These are phyloP conservation scores for Fusarium nematophilum DNA, from an alignment of 2,329 filamentous ascomycete genomes.

Conservation along the genomic window DNA sequence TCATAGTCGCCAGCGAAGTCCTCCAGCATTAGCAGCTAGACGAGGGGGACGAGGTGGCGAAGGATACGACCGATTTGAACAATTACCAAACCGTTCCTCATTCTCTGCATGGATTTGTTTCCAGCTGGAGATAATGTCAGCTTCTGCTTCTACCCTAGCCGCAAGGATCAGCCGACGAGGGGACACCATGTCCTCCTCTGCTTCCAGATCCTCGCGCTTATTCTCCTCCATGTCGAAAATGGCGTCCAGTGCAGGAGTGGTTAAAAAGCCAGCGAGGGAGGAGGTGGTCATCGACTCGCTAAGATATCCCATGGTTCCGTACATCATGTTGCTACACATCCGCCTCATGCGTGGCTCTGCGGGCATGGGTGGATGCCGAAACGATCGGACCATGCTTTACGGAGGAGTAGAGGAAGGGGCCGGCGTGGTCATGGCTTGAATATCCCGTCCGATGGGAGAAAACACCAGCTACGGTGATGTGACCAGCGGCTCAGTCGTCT, in stretches of 20 bases:
- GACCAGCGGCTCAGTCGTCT: constrained; percentile 54
- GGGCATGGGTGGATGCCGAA: constrained; percentile 57
- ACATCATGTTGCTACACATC: constrained; percentile 64
- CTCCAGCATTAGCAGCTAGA: constrained; percentile 52
- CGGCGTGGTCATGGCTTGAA: constrained; percentile 52
- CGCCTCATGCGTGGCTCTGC: constrained; percentile 56
- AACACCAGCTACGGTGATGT: constrained; percentile 62
- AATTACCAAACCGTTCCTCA: constrained; percentile 24
- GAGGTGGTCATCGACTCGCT: constrained; percentile 51
- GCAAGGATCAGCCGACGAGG: neutral
- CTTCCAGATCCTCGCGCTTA: constrained; percentile 27
- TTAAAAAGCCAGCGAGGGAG: constrained; percentile 53
- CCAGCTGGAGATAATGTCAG: constrained; percentile 9
- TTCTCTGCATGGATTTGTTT: constrained; percentile 4
- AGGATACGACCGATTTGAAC: constrained; percentile 30
- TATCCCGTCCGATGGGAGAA: constrained; percentile 62
- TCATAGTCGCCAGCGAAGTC: constrained; percentile 55
- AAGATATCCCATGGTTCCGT: constrained; percentile 53
- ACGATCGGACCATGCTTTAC: constrained; percentile 47
- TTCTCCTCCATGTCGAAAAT: constrained; percentile 28
- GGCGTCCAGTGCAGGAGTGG: constrained; percentile 19
- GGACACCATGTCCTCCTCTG: constrained; percentile 1
- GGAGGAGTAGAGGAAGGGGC: constrained; percentile 13
- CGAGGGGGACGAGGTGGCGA: constrained; percentile 38
- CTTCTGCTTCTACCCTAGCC: neutral